Evolutionary conservation across 768 basidiomycete species (phyloP).

Genomic region (Solioccasus polychromus): DNA sequence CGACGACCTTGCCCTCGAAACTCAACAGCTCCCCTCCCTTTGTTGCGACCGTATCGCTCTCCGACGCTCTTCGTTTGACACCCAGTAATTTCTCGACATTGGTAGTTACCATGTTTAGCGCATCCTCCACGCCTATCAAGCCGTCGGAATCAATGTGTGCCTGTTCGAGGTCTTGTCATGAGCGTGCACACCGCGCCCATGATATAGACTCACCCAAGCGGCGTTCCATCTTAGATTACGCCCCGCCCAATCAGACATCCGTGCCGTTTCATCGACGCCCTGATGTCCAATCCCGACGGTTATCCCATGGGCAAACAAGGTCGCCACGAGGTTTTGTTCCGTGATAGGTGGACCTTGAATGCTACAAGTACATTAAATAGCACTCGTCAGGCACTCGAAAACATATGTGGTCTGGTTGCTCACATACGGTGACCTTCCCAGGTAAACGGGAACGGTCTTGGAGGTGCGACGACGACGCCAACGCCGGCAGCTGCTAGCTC

Average conservation of each 20-base stretch:
- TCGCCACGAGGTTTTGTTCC: constrained; percentile 68
- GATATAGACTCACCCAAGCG: constrained; percentile 83
- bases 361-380: constrained; percentile 33
- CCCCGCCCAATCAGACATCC: constrained; percentile 77
- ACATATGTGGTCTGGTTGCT: constrained; percentile 16
- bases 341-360: constrained; percentile 66
- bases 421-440: constrained; percentile 72
- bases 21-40: constrained; percentile 39
- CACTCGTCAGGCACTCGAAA: neutral
- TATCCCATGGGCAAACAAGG: constrained; percentile 54
- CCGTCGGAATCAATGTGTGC: constrained; percentile 38
- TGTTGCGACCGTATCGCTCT: constrained; percentile 40
- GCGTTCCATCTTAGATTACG: constrained; percentile 85
- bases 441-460: constrained; percentile 57
- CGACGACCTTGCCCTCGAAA: constrained; percentile 44
- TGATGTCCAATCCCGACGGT: constrained; percentile 55
- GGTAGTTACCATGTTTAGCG: constrained; percentile 39
- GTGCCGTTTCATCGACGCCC: constrained; percentile 51
- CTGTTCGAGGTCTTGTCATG: constrained; percentile 17
- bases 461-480: constrained; percentile 65
- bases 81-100: constrained; percentile 46
- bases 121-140: constrained; percentile 36
- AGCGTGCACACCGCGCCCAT: neutral
- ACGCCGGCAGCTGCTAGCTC: constrained; percentile 54
- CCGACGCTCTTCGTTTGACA: constrained; percentile 13